A percentile compares a stretch with the other conserved stretches of the same genome.
These are phyloP conservation scores for Debaryomyces coudertii DNA, from an alignment of 1,139 yeast species.

Conservation along the genomic window DNA sequence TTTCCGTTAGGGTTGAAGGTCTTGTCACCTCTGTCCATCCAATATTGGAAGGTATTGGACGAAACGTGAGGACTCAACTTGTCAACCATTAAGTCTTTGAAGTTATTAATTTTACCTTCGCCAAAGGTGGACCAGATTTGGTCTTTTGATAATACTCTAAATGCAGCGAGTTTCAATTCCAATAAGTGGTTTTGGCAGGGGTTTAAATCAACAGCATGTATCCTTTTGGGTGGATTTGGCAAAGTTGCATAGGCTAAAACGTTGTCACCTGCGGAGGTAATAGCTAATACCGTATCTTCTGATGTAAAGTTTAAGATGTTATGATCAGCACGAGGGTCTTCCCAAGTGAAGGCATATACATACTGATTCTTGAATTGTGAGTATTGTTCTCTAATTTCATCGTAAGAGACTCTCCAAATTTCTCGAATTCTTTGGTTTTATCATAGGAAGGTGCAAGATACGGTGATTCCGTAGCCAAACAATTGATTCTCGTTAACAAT, in stretches of 20 bases:
- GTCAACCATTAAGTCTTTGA: constrained; percentile 48
- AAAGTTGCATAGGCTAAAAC: constrained; percentile 71
- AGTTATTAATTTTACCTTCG: constrained; percentile 62
- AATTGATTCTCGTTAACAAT: constrained; percentile 65
- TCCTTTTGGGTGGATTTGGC: constrained; percentile 71
- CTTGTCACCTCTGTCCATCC: constrained; percentile 66
- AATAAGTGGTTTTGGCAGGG: constrained; percentile 82
- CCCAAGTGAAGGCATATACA: constrained; percentile 89
- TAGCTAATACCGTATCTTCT: constrained; percentile 75
- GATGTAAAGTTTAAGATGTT: constrained; percentile 61
- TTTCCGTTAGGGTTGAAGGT: constrained; percentile 56
- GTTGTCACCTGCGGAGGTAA: constrained; percentile 87
- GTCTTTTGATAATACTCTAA: constrained; percentile 58
- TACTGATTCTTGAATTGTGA: constrained; percentile 76
- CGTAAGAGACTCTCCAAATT: constrained; percentile 79
- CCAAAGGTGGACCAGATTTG: constrained; percentile 79
- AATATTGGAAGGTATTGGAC: constrained; percentile 78
- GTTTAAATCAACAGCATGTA: constrained; percentile 84
- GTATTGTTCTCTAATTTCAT: constrained; percentile 67
- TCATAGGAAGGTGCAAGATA: constrained; percentile 62
- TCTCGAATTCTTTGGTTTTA: constrained; percentile 41
- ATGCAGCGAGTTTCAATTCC: constrained; percentile 75
- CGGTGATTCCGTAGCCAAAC: constrained; percentile 79
- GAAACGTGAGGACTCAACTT: constrained; percentile 71
- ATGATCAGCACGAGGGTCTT: constrained; percentile 82